Conservation (phyloP, 2,329 filamentous ascomycete species). For the Mycogone perniciosa region DNA sequence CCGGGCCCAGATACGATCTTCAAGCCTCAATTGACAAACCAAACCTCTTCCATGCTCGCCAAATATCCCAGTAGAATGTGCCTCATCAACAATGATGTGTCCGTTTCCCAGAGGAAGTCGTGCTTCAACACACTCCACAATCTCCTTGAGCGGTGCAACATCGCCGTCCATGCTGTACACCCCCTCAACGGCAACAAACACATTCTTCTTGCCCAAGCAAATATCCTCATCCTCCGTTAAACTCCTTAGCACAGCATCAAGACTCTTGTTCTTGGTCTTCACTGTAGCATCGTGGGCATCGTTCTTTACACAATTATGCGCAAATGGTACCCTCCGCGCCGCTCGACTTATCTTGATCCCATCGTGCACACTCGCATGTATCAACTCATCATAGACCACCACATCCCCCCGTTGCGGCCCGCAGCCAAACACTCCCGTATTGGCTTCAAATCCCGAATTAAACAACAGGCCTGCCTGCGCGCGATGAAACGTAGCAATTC, state of each 20-base stretch:
- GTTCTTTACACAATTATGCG: conserved; percentile 46
- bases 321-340: conserved; percentile 42
- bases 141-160: conserved; percentile 54
- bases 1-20: conserved; percentile 49
- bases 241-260: conserved; percentile 24
- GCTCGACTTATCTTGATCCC: conserved; percentile 62
- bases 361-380: conserved; percentile 74
- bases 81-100: conserved; percentile 61
- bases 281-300: background rate
- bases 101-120: conserved; percentile 52
- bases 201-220: conserved; percentile 36
- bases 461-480: conserved; percentile 44
- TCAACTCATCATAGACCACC: conserved; percentile 66
- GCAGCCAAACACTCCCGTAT: conserved; percentile 55
- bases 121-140: conserved; percentile 51
- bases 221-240: conserved; percentile 29
- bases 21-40: conserved; percentile 50
- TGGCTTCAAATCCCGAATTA: conserved; percentile 60
- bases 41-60: conserved; percentile 51
- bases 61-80: conserved; percentile 58
- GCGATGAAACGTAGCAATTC: conserved; percentile 42
- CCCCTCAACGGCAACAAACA: conserved; percentile 64
- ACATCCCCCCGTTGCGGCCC: conserved; percentile 54
- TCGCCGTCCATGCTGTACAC: conserved; percentile 85
- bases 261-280: conserved; percentile 5